Conservation (phyloP, 176 grass and related monocot species). For the Lolium perenne region DNA sequence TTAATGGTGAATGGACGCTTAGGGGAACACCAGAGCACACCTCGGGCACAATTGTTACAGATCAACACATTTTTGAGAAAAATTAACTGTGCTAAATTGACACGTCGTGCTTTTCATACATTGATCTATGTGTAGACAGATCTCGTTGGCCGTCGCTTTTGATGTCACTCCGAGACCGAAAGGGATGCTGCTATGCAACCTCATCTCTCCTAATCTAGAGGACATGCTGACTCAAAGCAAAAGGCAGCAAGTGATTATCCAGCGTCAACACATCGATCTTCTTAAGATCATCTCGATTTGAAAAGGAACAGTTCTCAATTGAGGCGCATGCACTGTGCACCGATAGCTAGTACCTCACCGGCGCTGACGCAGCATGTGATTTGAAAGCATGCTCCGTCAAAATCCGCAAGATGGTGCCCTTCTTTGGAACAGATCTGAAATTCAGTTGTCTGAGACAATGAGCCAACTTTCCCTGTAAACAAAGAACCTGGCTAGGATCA, state of each 20-base stretch:
- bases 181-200: neutral
- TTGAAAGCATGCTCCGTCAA: slow-evolving; percentile 11
- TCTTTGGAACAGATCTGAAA: too few relatives aligned
- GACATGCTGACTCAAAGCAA: neutral
- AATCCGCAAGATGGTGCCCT: neutral
- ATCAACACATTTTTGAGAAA: neutral
- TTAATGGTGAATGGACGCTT: too few relatives aligned
- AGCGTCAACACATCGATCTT: neutral
- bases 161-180: slow-evolving; percentile 14
- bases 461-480: slow-evolving; percentile 8
- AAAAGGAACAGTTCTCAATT: neutral
- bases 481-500: neutral
- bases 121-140: neutral
- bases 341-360: neutral
- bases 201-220: neutral
- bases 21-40: too few relatives aligned
- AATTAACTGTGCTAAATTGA: neutral
- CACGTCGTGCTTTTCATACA: neutral
- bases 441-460: neutral
- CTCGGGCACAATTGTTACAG: too few relatives aligned
- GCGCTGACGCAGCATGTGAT: neutral
- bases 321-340: neutral
- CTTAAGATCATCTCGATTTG: neutral
- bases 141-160: slow-evolving; percentile 15
- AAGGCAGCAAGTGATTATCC: slow-evolving; percentile 30